Percentiles rank a stretch among this genome's conserved stretches.
Conservation (phyloP, 768 basidiomycete genomes). For the Daedaleopsis nitida region DNA sequence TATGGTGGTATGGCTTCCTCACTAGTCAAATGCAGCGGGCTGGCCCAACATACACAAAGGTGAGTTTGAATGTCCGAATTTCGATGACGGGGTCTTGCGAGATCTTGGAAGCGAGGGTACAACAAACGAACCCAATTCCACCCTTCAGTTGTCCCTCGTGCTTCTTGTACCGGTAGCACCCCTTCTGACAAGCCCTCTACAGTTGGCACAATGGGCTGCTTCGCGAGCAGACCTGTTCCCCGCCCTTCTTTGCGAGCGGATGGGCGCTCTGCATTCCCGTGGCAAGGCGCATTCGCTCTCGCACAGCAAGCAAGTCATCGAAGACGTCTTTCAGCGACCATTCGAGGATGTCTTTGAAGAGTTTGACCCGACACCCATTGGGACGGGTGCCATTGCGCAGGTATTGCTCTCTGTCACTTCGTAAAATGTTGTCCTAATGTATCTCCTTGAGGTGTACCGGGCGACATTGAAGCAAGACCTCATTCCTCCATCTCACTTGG, state of each 20-base stretch:
- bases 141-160: too few relatives aligned
- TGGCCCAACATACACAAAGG: slow-evolving; percentile 97
- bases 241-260: slow-evolving; percentile 74
- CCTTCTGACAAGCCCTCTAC: neutral
- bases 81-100: neutral
- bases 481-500: slow-evolving; percentile 82
- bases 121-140: too few relatives aligned
- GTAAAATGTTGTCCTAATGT: neutral
- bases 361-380: slow-evolving; percentile 86
- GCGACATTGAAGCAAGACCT: slow-evolving; percentile 84
- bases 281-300: slow-evolving; percentile 77
- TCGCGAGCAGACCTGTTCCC: slow-evolving; percentile 95
- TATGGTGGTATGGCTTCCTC: slow-evolving; percentile 97
- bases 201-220: slow-evolving; percentile 99
- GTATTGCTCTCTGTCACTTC: slow-evolving; percentile 34
- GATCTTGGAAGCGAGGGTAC: neutral
- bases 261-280: slow-evolving; percentile 87
- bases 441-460: slow-evolving; percentile 69
- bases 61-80: slow-evolving; percentile 32
- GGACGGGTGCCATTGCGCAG: slow-evolving; percentile 99
- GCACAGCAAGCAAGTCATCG: slow-evolving; percentile 82
- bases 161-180: neutral
- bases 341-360: slow-evolving; percentile 91
- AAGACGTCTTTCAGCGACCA: slow-evolving; percentile 77
- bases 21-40: slow-evolving; percentile 90